Conservation (phyloP, 169 alveolate species). For the Miamiensis avidus region DNA sequence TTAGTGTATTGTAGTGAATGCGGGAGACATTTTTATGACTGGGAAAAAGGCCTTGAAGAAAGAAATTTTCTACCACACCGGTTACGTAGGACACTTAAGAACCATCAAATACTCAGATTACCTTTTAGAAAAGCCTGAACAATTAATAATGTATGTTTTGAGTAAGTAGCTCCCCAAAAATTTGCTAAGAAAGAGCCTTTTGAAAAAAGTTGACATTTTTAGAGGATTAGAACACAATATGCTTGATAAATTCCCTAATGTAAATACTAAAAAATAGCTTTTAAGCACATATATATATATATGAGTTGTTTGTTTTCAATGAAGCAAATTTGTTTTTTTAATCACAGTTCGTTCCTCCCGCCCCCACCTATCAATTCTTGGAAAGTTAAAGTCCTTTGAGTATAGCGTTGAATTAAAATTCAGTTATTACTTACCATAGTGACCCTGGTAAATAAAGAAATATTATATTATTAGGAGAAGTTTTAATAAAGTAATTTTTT, state of each 20-base stretch:
- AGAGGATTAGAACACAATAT: constrained; percentile 19
- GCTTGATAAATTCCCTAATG: constrained; percentile 15
- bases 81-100: constrained; percentile 22
- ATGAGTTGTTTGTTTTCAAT: background rate
- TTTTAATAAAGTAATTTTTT: too few species aligned
- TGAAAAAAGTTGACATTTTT: constrained; percentile 16
- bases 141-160: constrained; percentile 1
- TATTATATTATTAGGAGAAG: background rate
- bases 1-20: constrained; percentile 21
- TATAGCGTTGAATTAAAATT: constrained; percentile 3
- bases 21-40: constrained; percentile 20
- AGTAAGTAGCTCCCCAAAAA: constrained; percentile 27
- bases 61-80: constrained; percentile 9
- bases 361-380: background rate
- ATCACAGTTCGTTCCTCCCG: constrained; percentile 1
- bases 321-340: background rate
- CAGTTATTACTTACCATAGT: constrained; percentile 4
- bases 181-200: constrained; percentile 11
- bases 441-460: background rate
- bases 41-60: constrained; percentile 26
- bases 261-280: background rate
- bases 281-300: too few species aligned
- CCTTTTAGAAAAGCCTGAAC: constrained; percentile 23
- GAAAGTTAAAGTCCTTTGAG: background rate
- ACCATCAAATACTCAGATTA: background rate